Evolutionary conservation across 2,329 filamentous ascomycete species (phyloP), one percentile per base, ranked within the genome.

Genomic region (Penicillium sp.): DNA sequence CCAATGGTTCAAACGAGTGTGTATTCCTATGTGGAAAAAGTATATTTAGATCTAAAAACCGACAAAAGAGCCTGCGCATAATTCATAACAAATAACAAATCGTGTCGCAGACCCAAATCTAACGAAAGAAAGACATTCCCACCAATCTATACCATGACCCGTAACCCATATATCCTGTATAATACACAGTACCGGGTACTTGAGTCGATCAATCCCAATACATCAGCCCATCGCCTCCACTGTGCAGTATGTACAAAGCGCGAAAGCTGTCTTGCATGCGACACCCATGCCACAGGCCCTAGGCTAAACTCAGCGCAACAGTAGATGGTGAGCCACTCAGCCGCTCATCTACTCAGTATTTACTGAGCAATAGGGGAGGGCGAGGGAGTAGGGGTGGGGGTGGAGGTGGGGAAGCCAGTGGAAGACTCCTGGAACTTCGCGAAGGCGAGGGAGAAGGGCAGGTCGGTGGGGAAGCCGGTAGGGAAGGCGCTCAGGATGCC

Each of bases 201-300:
- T 37, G 43, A 48, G 28, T 48, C 43, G 28, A 38, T 30, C 35
- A 48, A 41, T 53, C 36, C 42, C 43, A 53, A 48, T 48, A 53
- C 35, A 35, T 35, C 26, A 33, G 9, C 14, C 7, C 48, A 16
- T 33, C 38, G 5, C 33, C 17, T 8, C 38, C 22, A 16, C 40
- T 40, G 43, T 48, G 28, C 35, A 16, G 19, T 22, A 31, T 40
- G 31, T n/a, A 31, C 26, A 25, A 47, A 16, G 26, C 28, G 17
- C 16, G 16, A 22, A 30, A 9, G 17, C 9, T 8, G 11, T 45
- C 31, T 30, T 11, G 25, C 3, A 4, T 25, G 19, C 4, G 28
- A 31, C 36, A 19, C 14, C 14, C 3, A 35, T 28, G 22, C 28
- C n/a, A 36, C 22, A 16, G 5, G 9, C 16, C 2, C 19, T 36